These are phyloP conservation scores for Colletotrichum sp. DNA, from an alignment of 2,329 filamentous ascomycete genomes.

Conservation along the genomic window DNA sequence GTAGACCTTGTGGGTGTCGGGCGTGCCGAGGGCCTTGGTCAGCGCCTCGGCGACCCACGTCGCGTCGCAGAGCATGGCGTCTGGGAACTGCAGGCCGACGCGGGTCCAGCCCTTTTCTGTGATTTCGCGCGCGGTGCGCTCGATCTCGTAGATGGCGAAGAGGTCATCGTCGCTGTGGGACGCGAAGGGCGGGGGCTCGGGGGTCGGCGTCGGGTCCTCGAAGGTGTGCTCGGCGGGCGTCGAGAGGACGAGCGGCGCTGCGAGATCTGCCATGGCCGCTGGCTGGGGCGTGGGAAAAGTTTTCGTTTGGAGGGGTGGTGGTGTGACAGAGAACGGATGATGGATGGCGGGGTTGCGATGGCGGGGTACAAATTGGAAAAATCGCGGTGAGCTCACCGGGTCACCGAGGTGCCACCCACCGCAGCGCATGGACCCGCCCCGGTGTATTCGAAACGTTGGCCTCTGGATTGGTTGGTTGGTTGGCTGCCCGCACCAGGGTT, in stretches of 20 bases:
- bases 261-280: slow-evolving; percentile 40
- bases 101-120: slow-evolving; percentile 72
- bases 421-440: not conserved
- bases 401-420: not conserved
- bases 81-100: slow-evolving; percentile 94
- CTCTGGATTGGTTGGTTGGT: not conserved
- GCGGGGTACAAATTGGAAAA: not conserved
- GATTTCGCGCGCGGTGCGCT: slow-evolving; percentile 79
- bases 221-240: slow-evolving; percentile 67
- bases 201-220: slow-evolving; percentile 51
- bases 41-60: slow-evolving; percentile 78
- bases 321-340: not conserved
- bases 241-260: slow-evolving; percentile 64
- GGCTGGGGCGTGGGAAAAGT: not conserved
- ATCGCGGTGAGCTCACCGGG: not conserved
- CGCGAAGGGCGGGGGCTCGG: slow-evolving; percentile 30
- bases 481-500: not conserved
- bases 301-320: not conserved
- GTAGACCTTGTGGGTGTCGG: slow-evolving; percentile 60
- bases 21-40: slow-evolving; percentile 33
- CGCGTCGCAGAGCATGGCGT: slow-evolving; percentile 88
- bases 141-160: slow-evolving; percentile 81
- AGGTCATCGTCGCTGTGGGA: slow-evolving; percentile 70
- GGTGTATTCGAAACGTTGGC: not conserved
- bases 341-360: not conserved